Evolutionary conservation across 441 rosid genomes (phyloP).

Genomic region (Daphne laureola): DNA sequence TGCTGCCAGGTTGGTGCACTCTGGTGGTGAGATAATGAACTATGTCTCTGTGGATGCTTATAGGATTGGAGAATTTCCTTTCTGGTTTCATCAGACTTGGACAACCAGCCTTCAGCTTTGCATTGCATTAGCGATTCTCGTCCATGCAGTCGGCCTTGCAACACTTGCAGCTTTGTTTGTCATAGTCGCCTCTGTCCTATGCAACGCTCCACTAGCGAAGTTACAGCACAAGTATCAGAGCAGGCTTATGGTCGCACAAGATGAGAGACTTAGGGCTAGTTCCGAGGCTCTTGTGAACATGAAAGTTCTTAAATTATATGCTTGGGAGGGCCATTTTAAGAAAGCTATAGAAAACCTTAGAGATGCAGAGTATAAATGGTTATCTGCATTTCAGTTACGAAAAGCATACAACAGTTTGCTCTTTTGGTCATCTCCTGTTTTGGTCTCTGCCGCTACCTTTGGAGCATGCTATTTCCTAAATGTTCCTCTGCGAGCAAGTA

Average conservation of each 20-base stretch:
- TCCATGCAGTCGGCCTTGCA: conserved; percentile 79
- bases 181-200: conserved; percentile 56
- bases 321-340: conserved; percentile 94
- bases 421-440: conserved; percentile 85
- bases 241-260: conserved; percentile 76
- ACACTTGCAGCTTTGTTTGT: conserved; percentile 73
- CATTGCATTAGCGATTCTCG: conserved; percentile 62
- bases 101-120: conserved; percentile 82
- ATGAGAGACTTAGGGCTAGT: conserved; percentile 66
- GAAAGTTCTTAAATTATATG: conserved; percentile 87
- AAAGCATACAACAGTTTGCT: conserved; percentile 56
- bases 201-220: conserved; percentile 66
- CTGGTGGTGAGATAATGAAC: conserved; percentile 87
- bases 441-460: conserved; percentile 83
- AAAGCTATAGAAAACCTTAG: conserved; percentile 63
- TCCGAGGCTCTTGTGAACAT: conserved; percentile 80
- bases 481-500: conserved; percentile 69
- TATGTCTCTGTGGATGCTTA: conserved; percentile 92
- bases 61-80: conserved; percentile 90
- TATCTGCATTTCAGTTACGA: conserved; percentile 69
- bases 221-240: conserved; percentile 76
- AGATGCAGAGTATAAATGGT: conserved; percentile 54
- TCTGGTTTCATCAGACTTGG: conserved; percentile 97
- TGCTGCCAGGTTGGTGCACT: conserved; percentile 62
- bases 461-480: conserved; percentile 72